Evolutionary conservation across 129 eudicot genomes (phyloP), one percentile per base, ranked within the genome.

Genomic region (Tanacetum coccineum): DNA sequence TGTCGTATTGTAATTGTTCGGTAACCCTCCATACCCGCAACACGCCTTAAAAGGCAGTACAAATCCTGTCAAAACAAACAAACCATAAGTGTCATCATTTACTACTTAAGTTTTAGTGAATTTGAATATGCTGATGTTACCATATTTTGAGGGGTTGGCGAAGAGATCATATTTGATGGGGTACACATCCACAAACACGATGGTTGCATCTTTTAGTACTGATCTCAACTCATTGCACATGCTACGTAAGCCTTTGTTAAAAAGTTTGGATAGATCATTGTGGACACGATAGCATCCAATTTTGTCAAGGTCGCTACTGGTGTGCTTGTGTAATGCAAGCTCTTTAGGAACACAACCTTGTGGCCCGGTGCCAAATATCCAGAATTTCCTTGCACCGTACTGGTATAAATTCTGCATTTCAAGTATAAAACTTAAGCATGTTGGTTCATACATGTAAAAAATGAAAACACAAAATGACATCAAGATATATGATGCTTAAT

Each of bases 151-250:
- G 64, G 76, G 77, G 67, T 59, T 66, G 57, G 81, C 81, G 26
- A 71, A 78, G n/a, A 78, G 81, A 71, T 76, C 71, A 65, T 80
- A 76, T 74, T 80, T 80, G 72, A 76, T 71, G 28, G 71, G 59
- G 76, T 80, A 80, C 20, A 80, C 55, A 61, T 80, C 84, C 40
- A 80, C 84, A 66, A 75, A 59, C 49, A 58, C 78, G 6, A 80
- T 78, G 47, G 49, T 47, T 9, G 75, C 78, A 73, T 78, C 67
- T 26, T 78, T 67, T 10, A 78, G 26, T 17, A 19, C 61, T 54
- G n/a, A 47, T 39, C 50, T 61, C 59, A 78, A 44, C 73, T 73
- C 67, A 21, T 62, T 67, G 78, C 82, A 78, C 77, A 78, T 50
- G 36, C 21, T 51, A 55, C 67, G 71, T 26, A 77, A 54, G 3